Evolutionary conservation across 768 basidiomycete species (phyloP).

Genomic region (Lepiota brunneoincarnata): DNA sequence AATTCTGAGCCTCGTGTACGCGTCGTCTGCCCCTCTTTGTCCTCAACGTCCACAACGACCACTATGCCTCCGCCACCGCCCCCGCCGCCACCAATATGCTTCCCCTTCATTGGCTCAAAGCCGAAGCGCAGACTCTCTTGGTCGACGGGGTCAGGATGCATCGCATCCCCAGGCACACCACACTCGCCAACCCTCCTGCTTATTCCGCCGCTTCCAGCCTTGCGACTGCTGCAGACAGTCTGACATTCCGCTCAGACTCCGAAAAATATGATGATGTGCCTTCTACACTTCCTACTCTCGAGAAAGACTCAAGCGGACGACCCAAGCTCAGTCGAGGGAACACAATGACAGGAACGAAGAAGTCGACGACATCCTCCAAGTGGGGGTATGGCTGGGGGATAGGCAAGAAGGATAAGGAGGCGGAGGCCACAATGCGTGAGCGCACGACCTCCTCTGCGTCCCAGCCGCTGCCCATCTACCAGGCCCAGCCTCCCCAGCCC

Average conservation of each 20-base stretch:
- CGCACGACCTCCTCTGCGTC: constrained; percentile 21
- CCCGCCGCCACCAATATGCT: constrained; percentile 55
- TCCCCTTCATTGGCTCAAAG: constrained; percentile 55
- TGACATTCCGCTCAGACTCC: constrained; percentile 60
- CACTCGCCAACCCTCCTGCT: constrained; percentile 31
- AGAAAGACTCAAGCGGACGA: constrained; percentile 35
- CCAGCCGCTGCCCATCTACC: constrained; percentile 36
- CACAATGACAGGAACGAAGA: constrained; percentile 60
- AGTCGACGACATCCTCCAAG: constrained; percentile 40
- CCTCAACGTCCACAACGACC: constrained; percentile 1
- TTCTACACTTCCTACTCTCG: constrained; percentile 26
- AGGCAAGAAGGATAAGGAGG: constrained; percentile 51
- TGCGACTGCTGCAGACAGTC: constrained; percentile 40
- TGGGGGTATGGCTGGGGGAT: constrained; percentile 76
- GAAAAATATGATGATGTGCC: constrained; percentile 55
- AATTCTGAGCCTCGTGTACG: neutral
- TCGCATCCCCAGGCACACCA: constrained; percentile 11
- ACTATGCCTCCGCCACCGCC: constrained; percentile 40
- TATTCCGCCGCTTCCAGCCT: constrained; percentile 43
- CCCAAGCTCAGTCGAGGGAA: constrained; percentile 46
- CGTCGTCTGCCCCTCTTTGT: neutral
- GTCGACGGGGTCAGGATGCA: constrained; percentile 33
- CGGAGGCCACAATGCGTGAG: constrained; percentile 25
- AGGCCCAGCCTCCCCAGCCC: constrained; percentile 12
- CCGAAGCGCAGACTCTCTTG: constrained; percentile 45